Evolutionary conservation across 805 yeast species (phyloP), one percentile per base, ranked within the genome.

Genomic region (Teunomyces stri): DNA sequence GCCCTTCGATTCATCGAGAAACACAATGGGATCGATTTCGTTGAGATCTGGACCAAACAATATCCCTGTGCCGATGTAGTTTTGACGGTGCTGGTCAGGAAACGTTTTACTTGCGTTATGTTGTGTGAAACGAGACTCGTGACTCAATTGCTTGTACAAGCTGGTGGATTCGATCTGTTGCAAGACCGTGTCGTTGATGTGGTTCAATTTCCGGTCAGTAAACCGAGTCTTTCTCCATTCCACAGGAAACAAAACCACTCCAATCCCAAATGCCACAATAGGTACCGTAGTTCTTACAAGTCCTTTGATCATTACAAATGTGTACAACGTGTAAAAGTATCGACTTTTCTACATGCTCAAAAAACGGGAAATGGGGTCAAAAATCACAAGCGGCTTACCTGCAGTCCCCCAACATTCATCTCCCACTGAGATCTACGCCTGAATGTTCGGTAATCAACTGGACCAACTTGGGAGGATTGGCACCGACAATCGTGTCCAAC

Each of bases 1-100:
- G 1, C 81, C 80, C 1, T 72, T 69, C 25, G 70, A 58, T 15
- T 65, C 64, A 55, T 86, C 74, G 37, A 73, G 57, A 58, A 87
- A 84, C 10, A 84, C 74, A 15, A 88, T 64, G 0, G 96, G 96
- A 57, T 89, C 96, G 21, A 87, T 79, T 47, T 85, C 88, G 51
- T 87, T 68, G 50, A 82, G 78, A 13, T 81, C 76, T 2, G 81
- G 79, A 0, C 95, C 91, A 53, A 79, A 80, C 43, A 89, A 67
- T 6, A 87, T 64, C 0, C 96, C 96, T 43, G 82, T 80, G 0
- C 86, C 82, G 7, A 86, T 89, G 64, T 85, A 86, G 59, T 52
- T 55, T 13, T 27, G 13, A 27, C 46, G 48, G 45, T 53, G 57
- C 31, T 51, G 54, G 22, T 46, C 43, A 3, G 57, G 57, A 13